Conservation (phyloP, 2,329 filamentous ascomycete species). For the Fusarium nodosum region DNA sequence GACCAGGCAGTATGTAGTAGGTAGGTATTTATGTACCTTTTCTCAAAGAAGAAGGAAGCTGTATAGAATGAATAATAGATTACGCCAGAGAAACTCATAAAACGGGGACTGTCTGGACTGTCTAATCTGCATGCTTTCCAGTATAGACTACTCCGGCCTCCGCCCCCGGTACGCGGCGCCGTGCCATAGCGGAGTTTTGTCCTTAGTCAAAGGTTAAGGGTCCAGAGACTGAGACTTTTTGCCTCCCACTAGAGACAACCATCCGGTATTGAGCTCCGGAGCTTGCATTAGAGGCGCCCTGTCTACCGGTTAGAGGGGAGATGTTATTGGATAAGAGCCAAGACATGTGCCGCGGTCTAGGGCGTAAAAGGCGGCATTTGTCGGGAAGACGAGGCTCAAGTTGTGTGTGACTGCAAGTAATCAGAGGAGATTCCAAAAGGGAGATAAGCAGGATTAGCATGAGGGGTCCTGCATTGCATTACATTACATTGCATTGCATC, state of each 20-base stretch:
- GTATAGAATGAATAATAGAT: slow-evolving; percentile 9
- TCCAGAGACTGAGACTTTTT: not conserved
- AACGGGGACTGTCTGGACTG: not conserved
- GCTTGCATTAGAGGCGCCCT: slow-evolving; percentile 33
- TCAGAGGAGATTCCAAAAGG: slow-evolving; percentile 34
- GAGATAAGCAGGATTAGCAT: slow-evolving; percentile 6
- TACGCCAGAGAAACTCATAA: slow-evolving; percentile 6
- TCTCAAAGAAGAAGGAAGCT: slow-evolving; percentile 37
- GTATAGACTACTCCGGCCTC: slow-evolving; percentile 18
- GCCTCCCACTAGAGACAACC: slow-evolving; percentile 3
- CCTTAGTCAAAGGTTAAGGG: slow-evolving; percentile 7
- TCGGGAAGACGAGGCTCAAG: slow-evolving; percentile 44
- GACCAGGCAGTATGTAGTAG: too few relatives aligned
- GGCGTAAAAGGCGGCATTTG: slow-evolving; percentile 34
- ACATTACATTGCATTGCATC: not conserved
- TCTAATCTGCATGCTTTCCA: not conserved
- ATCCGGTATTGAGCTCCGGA: slow-evolving; percentile 21
- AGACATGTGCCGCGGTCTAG: slow-evolving; percentile 26
- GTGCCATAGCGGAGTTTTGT: slow-evolving; percentile 31
- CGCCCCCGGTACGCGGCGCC: slow-evolving; percentile 37
- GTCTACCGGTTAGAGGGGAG: not conserved
- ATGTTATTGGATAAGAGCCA: slow-evolving; percentile 16
- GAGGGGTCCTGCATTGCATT: not conserved
- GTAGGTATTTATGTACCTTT: slow-evolving; percentile 4
- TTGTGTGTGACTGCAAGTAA: not conserved